phyloP scores from a whole-genome alignment of 441 rosid species.

The Oxalis stricta region DNA sequence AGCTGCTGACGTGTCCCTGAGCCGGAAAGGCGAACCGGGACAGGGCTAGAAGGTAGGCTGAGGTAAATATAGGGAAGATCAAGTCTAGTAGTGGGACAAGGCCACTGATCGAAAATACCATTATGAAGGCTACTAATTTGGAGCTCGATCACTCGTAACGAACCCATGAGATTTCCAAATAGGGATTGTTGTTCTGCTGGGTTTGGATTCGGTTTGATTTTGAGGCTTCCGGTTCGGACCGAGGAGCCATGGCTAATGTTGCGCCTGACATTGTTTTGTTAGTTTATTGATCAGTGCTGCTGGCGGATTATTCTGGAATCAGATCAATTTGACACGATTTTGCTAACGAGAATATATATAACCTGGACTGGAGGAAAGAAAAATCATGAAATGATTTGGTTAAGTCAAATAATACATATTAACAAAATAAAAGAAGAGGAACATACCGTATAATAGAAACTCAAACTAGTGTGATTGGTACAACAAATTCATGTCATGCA shows the following conservation, averaged over 20 bases:
- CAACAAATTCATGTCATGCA: too few relatives aligned
- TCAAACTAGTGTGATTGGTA: too few relatives aligned
- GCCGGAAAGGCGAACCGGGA: conserved; percentile 69
- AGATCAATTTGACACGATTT: too few relatives aligned
- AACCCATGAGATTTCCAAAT: conserved; percentile 51
- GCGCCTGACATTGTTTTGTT: conserved; percentile 57
- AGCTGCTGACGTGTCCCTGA: conserved; percentile 8
- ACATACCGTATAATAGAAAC: too few relatives aligned
- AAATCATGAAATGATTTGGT: too few relatives aligned
- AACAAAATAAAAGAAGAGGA: too few relatives aligned
- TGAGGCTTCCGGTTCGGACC: conserved; percentile 21
- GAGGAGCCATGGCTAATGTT: conserved; percentile 47
- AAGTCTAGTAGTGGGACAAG: conserved; percentile 75
- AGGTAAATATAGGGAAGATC: conserved; percentile 57
- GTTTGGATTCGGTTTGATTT: conserved; percentile 12
- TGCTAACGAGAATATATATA: too few relatives aligned
- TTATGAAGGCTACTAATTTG: conserved; percentile 76
- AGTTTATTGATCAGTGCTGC: background rate
- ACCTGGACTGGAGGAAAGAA: too few relatives aligned
- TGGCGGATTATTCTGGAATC: too few relatives aligned
- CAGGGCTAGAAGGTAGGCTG: conserved; percentile 49
- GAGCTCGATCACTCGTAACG: conserved; percentile 64
- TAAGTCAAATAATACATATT: too few relatives aligned
- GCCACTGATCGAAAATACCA: conserved; percentile 78
- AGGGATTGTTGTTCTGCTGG: conserved; percentile 13